Conservation (phyloP, 495 filamentous ascomycete genomes). For the Hypoxylon fuscum region DNA sequence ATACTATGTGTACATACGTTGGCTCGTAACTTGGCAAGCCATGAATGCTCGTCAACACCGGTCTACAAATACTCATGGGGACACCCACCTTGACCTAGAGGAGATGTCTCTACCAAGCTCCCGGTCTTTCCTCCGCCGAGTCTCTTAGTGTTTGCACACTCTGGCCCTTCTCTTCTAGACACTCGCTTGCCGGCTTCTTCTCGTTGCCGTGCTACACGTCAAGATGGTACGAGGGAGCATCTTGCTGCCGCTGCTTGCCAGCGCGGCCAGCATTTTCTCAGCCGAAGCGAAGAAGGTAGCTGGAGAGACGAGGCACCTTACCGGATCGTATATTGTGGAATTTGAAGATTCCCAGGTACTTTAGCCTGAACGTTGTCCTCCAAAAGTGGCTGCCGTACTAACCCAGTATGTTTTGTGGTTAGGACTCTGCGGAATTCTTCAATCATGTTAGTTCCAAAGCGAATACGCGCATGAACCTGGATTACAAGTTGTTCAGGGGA, state of each 20-base stretch:
- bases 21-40: slow-evolving; percentile 15
- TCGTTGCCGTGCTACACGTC: slow-evolving; percentile 3
- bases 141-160: slow-evolving; percentile 5
- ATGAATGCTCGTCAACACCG: slow-evolving; percentile 5
- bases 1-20: slow-evolving; percentile 21
- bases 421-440: slow-evolving; percentile 54
- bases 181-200: slow-evolving; percentile 18
- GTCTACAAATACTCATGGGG: slow-evolving; percentile 35
- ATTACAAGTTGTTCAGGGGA: slow-evolving; percentile 59
- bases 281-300: slow-evolving; percentile 37
- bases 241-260: slow-evolving; percentile 48
- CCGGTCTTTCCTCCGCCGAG: slow-evolving; percentile 9
- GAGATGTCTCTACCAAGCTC: slow-evolving; percentile 10
- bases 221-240: slow-evolving; percentile 43
- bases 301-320: slow-evolving; percentile 37
- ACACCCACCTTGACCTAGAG: slow-evolving; percentile 7
- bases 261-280: slow-evolving; percentile 42
- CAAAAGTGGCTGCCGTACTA: slow-evolving; percentile 15
- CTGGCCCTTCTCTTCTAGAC: slow-evolving; percentile 16
- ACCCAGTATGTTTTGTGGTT: slow-evolving; percentile 19
- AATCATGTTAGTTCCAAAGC: slow-evolving; percentile 50
- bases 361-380: slow-evolving; percentile 8
- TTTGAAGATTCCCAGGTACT: slow-evolving; percentile 57
- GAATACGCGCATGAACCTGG: slow-evolving; percentile 53
- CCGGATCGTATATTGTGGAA: slow-evolving; percentile 60